phyloP scores from a whole-genome alignment of 345 rosid species.

The Lenwebbia sp. region DNA sequence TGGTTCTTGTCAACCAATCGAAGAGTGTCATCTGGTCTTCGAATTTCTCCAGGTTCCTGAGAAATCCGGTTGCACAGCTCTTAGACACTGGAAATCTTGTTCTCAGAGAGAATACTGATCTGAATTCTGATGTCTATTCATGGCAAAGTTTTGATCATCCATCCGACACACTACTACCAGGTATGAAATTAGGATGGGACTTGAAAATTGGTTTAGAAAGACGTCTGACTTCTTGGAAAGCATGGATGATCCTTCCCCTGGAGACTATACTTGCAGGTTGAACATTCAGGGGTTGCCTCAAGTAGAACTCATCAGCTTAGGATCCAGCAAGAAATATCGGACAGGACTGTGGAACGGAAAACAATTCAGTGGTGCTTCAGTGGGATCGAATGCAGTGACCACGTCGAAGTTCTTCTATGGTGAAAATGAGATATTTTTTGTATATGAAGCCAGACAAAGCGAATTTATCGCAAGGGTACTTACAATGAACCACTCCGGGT shows the following conservation, averaged over 20 bases:
- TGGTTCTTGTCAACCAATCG: conserved; percentile 2
- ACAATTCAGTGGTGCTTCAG: conserved; percentile 13
- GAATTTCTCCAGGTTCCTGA: conserved; percentile 1
- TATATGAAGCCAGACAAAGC: not conserved
- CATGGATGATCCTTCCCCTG: conserved; percentile 13
- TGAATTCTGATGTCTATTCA: not conserved
- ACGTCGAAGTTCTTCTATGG: not conserved
- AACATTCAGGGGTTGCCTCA: conserved; percentile 1
- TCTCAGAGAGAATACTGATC: not conserved
- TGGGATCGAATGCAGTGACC: not conserved
- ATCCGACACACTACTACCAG: conserved; percentile 17
- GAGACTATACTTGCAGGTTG: conserved; percentile 5
- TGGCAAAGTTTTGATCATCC: conserved; percentile 34
- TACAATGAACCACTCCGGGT: not conserved
- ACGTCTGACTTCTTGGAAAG: conserved; percentile 16
- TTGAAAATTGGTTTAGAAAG: not conserved
- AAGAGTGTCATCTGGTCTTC: conserved; percentile 8
- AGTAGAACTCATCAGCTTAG: conserved; percentile 1
- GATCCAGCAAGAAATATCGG: not conserved
- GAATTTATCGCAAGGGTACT: not conserved
- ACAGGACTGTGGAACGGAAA: conserved; percentile 27
- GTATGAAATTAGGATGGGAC: conserved; percentile 19
- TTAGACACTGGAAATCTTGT: conserved; percentile 29
- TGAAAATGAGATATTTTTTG: conserved; percentile 6
- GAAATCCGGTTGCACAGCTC: conserved; percentile 8